Conservation (phyloP, 768 basidiomycete genomes). For the Rhodocollybia butyracea region DNA sequence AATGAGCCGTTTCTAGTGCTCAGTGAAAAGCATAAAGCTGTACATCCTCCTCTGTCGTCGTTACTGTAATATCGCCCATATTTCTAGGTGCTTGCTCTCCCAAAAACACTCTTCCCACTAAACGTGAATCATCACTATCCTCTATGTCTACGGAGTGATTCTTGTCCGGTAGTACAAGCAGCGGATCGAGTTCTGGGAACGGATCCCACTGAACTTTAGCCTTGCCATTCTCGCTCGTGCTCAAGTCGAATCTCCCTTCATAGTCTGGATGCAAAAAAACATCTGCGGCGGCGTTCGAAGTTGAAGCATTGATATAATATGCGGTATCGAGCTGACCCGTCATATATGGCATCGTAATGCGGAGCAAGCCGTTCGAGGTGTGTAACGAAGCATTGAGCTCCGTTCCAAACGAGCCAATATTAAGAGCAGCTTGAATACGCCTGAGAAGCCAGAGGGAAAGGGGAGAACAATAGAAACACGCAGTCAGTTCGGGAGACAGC, state of each 20-base stretch:
- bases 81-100: background rate
- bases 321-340: background rate
- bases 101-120: background rate
- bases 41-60: background rate
- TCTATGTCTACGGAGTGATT: background rate
- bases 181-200: background rate
- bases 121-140: background rate
- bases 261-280: slow-evolving; percentile 2
- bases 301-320: background rate
- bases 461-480: too few relatives aligned
- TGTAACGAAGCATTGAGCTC: slow-evolving; percentile 2
- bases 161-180: background rate
- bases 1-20: too few relatives aligned
- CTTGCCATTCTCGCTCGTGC: slow-evolving; percentile 11
- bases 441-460: too few relatives aligned
- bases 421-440: background rate
- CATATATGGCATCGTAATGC: background rate
- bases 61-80: background rate
- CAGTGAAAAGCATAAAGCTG: background rate
- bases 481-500: too few relatives aligned
- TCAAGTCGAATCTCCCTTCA: background rate
- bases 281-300: background rate
- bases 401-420: background rate
- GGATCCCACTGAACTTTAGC: background rate
- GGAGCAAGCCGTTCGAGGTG: slow-evolving; percentile 1